Conservation (phyloP, 495 filamentous ascomycete genomes). For the Penicillium turbatum region DNA sequence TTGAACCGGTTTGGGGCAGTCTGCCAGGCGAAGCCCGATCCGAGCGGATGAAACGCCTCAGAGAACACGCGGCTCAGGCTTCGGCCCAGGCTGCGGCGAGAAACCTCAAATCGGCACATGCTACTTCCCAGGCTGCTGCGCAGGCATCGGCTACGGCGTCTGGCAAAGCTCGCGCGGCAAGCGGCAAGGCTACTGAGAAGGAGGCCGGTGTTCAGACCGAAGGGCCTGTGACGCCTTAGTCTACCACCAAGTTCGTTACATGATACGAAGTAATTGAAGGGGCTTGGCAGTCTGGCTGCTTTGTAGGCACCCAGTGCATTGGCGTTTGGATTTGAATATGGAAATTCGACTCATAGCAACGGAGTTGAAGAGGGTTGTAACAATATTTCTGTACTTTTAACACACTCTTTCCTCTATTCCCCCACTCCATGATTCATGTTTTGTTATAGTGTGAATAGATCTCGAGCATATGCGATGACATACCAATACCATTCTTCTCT, state of each 20-base stretch:
- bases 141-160: conserved; percentile 8
- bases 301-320: not conserved
- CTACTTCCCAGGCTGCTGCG: conserved; percentile 12
- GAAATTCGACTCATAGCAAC: conserved; percentile 3
- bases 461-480: conserved; percentile 1
- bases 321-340: conserved; percentile 14
- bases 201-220: not conserved
- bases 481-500: not conserved
- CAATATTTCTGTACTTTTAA: conserved; percentile 17
- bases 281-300: not conserved
- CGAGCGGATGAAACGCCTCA: conserved; percentile 41
- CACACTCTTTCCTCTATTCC: conserved; percentile 17
- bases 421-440: conserved; percentile 15
- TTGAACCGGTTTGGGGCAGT: conserved; percentile 44
- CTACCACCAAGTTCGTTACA: not conserved
- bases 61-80: conserved; percentile 32
- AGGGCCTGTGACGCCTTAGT: not conserved
- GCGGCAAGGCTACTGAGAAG: not conserved
- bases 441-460: conserved; percentile 6
- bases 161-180: conserved; percentile 6
- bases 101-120: conserved; percentile 1
- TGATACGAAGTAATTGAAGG: not conserved
- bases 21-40: conserved; percentile 43
- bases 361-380: conserved; percentile 6
- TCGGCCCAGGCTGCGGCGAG: conserved; percentile 20